Conservation (phyloP, 306 rosid genomes). For the Cicer chorassanicum region DNA sequence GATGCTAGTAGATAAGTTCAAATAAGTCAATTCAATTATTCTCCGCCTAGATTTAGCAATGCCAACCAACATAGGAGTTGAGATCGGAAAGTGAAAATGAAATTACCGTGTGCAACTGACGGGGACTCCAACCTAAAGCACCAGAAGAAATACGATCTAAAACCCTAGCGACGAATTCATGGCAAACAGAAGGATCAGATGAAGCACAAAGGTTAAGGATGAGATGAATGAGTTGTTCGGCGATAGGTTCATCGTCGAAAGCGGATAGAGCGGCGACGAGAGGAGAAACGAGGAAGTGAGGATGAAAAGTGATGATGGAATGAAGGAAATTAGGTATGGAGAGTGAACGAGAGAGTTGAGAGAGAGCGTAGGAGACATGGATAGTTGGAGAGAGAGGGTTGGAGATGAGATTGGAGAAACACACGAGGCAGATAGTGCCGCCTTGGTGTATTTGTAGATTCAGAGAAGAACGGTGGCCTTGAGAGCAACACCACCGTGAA, state of each 20-base stretch:
- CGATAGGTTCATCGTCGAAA: slow-evolving; percentile 73
- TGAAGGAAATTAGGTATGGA: slow-evolving; percentile 66
- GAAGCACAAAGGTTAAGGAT: slow-evolving; percentile 53
- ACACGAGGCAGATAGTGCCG: slow-evolving; percentile 81
- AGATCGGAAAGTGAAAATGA: not conserved
- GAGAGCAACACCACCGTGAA: slow-evolving; percentile 55
- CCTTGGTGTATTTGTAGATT: slow-evolving; percentile 68
- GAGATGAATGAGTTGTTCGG: slow-evolving; percentile 61
- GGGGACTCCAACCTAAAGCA: slow-evolving; percentile 71
- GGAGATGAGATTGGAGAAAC: slow-evolving; percentile 84
- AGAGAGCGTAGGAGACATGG: slow-evolving; percentile 90
- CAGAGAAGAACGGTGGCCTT: slow-evolving; percentile 81
- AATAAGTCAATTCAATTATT: too few species aligned
- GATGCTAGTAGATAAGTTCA: too few species aligned
- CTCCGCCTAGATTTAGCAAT: not conserved
- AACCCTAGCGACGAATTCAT: slow-evolving; percentile 59
- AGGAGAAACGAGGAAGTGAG: slow-evolving; percentile 77
- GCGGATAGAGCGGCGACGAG: slow-evolving; percentile 68
- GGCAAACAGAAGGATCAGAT: slow-evolving; percentile 48
- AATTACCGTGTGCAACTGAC: slow-evolving; percentile 70
- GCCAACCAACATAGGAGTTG: not conserved
- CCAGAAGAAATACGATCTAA: slow-evolving; percentile 66
- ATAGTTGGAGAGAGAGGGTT: slow-evolving; percentile 78
- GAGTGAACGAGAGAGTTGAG: slow-evolving; percentile 79
- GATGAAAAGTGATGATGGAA: slow-evolving; percentile 69